Conservation (phyloP, 495 filamentous ascomycete genomes). For the Tuber magnatum region DNA sequence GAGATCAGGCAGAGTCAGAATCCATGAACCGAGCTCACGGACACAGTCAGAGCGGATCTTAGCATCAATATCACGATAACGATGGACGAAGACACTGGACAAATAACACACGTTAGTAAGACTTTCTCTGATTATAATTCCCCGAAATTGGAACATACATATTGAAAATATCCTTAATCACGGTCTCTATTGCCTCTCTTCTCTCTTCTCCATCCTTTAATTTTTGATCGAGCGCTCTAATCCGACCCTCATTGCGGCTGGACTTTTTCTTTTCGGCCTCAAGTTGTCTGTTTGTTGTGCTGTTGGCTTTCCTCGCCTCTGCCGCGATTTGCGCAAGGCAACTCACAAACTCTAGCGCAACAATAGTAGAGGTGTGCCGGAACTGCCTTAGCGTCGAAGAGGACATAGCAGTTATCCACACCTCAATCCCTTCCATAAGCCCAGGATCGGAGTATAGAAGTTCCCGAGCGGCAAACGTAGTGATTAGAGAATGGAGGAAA, state of each 20-base stretch:
- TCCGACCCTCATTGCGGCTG: conserved; percentile 50
- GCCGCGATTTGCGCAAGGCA: conserved; percentile 59
- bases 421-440: conserved; percentile 73
- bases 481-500: conserved; percentile 69
- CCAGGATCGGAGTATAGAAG: conserved; percentile 65
- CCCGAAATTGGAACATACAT: conserved; percentile 41
- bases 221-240: conserved; percentile 58
- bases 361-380: conserved; percentile 81
- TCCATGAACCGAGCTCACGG: conserved; percentile 77
- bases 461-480: conserved; percentile 64
- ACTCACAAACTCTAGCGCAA: conserved; percentile 65
- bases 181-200: conserved; percentile 56
- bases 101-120: neutral
- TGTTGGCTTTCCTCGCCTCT: conserved; percentile 58
- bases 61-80: conserved; percentile 88
- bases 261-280: conserved; percentile 78
- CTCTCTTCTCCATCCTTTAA: conserved; percentile 60
- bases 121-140: neutral
- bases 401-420: conserved; percentile 82
- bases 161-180: conserved; percentile 75
- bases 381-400: conserved; percentile 77
- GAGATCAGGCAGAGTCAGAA: conserved; percentile 67
- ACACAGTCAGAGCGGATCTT: conserved; percentile 79
- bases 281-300: conserved; percentile 66
- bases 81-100: conserved; percentile 68